These are phyloP conservation scores for Nephromyces sp. DNA, from an alignment of 169 alveolate species.

Conservation along the genomic window DNA sequence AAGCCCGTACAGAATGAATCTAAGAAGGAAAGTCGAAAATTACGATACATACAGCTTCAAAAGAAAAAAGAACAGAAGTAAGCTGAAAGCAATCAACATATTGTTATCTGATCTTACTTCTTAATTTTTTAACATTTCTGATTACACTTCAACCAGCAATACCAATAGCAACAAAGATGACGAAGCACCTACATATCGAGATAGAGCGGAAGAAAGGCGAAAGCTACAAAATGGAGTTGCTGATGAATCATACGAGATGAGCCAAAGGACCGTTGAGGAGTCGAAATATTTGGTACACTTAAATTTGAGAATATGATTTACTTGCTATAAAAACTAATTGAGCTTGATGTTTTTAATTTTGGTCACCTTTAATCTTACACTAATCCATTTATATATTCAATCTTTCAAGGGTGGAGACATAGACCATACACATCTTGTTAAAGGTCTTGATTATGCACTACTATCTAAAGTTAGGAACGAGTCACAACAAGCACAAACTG, in stretches of 20 bases:
- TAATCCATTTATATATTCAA: background rate
- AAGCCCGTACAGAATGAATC: constrained; percentile 8
- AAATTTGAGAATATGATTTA: background rate
- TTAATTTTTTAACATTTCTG: too few relatives aligned
- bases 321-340: background rate
- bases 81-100: too few relatives aligned
- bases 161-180: background rate
- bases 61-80: background rate
- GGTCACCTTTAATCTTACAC: background rate
- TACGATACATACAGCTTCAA: background rate
- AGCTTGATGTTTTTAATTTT: too few relatives aligned
- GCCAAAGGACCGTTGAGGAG: constrained; percentile 36
- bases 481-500: constrained; percentile 23
- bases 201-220: constrained; percentile 34
- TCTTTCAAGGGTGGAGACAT: constrained; percentile 32
- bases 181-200: constrained; percentile 22
- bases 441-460: constrained; percentile 43
- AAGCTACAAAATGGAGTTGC: constrained; percentile 33
- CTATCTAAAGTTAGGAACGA: constrained; percentile 40
- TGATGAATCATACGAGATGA: constrained; percentile 33
- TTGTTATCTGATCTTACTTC: too few relatives aligned
- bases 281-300: constrained; percentile 37
- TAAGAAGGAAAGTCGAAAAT: background rate
- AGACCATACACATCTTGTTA: constrained; percentile 54
- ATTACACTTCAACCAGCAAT: too few relatives aligned